Base-by-base conservation (phyloP, 2,329 filamentous ascomycete species). In the Clarireedia monteithiana region DNA sequence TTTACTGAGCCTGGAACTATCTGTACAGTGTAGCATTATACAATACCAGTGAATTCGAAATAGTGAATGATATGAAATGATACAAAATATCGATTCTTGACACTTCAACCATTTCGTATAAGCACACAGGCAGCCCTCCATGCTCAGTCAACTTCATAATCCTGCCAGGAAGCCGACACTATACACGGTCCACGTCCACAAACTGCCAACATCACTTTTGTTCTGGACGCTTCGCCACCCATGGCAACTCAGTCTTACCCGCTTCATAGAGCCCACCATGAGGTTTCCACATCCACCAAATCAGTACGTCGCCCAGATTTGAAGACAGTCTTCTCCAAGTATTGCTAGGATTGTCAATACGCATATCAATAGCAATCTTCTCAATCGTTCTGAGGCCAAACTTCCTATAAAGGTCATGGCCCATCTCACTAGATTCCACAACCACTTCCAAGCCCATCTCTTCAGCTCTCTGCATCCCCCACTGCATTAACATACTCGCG, bases 211-310 rank as follows among this genome's bases (percentile, higher is more conserved):
- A 20, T 20, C 20, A 20, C 20, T 20, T 20, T 20, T 20, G 20
- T 20, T 20, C 20, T 20, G 20, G 20, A 20, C 20, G 20, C 36
- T 50, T 42, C 15, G 38, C 36, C 9, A 27, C 24, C 48, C 38
- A 50, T 17, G 48, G 24, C n/a, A 50, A 23, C 14, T 27, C 36
- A 4, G 15, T 50, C 38, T 50, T 42, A 14, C 48, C 48, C 7
- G 10, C 48, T 40, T 6, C 23, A 17, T 50, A 50, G 2, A 50
- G 4, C 5, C 3, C 48, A 6, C 36, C 48, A 14, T 23, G n/a
- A 12, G 34, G 44, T 7, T 38, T 47, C 51, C 45, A 42, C 51
- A 54, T 44, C 51, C 51, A 48, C 51, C 40, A 36, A 26, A 46
- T 14, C 4, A 42, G 3, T 10, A 42, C 20, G 6, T 20, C 7